Conservation (phyloP, 2,329 filamentous ascomycete species). For the Neofusicoccum ribis region DNA sequence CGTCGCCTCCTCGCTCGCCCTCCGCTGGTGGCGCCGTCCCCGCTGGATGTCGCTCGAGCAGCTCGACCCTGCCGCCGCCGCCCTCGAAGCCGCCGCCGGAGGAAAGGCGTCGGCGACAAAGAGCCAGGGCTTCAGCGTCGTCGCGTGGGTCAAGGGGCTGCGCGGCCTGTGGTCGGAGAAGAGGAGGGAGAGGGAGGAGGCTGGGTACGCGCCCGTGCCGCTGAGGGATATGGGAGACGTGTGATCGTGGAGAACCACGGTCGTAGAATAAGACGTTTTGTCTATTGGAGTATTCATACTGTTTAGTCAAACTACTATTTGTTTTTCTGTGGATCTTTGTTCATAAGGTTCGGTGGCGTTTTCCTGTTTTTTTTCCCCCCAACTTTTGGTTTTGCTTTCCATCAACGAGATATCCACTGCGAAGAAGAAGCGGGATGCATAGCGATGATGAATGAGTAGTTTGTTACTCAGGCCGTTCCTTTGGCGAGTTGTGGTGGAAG, state of each 20-base stretch:
- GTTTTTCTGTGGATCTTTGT: not conserved
- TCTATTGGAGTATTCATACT: not conserved
- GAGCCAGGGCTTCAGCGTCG: not conserved
- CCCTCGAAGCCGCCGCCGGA: not conserved
- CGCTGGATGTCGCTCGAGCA: constrained; percentile 78
- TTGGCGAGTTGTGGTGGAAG: too few species aligned
- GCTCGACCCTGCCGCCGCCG: constrained; percentile 48
- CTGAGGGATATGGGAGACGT: constrained; percentile 43
- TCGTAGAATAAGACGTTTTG: not conserved
- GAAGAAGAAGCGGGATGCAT: not conserved
- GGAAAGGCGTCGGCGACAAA: not conserved
- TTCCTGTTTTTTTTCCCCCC: not conserved
- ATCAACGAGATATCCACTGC: not conserved
- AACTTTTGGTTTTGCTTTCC: not conserved
- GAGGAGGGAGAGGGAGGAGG: constrained; percentile 40
- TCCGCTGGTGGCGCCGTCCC: constrained; percentile 85
- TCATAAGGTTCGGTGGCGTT: not conserved
- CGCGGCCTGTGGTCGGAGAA: constrained; percentile 34
- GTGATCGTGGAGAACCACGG: not conserved
- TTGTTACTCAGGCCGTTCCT: too few species aligned
- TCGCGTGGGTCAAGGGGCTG: constrained; percentile 25
- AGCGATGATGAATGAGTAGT: too few species aligned
- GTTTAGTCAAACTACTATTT: not conserved
- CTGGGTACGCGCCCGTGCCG: constrained; percentile 45
- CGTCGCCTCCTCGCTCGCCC: constrained; percentile 75